Conservation (phyloP, 2,329 filamentous ascomycete species). For the Cyphellophora europaea region DNA sequence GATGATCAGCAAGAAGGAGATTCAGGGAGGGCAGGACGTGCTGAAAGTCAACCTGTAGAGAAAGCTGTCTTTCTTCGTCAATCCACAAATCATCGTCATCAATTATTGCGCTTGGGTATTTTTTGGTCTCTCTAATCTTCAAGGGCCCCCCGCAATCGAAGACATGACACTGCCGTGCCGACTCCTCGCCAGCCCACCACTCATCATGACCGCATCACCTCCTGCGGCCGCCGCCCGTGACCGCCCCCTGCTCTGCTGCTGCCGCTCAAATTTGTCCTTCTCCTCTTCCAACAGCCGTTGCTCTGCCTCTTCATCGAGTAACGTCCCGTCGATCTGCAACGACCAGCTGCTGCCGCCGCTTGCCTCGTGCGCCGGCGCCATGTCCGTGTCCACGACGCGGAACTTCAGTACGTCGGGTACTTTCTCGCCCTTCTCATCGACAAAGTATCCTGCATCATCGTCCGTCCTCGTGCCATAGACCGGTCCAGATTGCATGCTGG, state of each 20-base stretch:
- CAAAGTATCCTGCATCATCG: conserved; percentile 62
- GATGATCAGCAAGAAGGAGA: conserved; percentile 74
- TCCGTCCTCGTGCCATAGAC: conserved; percentile 18
- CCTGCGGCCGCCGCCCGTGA: no score
- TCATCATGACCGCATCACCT: conserved; percentile 10
- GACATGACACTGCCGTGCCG: conserved; percentile 13
- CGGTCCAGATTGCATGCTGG: background rate
- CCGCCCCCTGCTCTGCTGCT: conserved; percentile 26
- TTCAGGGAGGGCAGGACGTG: conserved; percentile 46
- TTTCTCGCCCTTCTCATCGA: conserved; percentile 58
- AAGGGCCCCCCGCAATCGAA: no score
- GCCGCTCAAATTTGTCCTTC: conserved; percentile 26
- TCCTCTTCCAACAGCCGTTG: conserved; percentile 48
- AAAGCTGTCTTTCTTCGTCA: no score
- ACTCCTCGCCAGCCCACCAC: conserved; percentile 12
- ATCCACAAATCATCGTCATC: no score
- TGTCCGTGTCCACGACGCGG: conserved; percentile 73
- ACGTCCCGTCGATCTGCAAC: conserved; percentile 79
- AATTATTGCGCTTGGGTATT: no score
- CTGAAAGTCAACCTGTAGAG: conserved; percentile 23
- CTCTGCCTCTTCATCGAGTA: conserved; percentile 63
- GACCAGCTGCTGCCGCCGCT: conserved; percentile 61
- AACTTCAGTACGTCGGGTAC: conserved; percentile 66
- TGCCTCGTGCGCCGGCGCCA: conserved; percentile 58
- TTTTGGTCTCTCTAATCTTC: no score